Base-by-base conservation (phyloP, 768 basidiomycete genomes). In the Boletellus sp. region DNA sequence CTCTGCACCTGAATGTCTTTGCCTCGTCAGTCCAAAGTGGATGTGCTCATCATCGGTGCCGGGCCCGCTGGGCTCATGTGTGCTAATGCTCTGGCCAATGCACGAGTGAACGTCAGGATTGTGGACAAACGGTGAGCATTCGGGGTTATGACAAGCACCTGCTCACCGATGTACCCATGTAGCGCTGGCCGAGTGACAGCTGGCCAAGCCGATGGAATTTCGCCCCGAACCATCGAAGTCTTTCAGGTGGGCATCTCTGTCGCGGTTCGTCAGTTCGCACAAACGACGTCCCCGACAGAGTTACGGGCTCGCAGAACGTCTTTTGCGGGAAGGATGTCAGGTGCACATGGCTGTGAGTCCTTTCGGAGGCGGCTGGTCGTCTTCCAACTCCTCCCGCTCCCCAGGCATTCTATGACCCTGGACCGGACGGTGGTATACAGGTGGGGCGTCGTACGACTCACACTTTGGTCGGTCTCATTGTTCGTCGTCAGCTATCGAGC, bases 331-430 rank as follows among this genome's bases (percentile, higher is more conserved):
- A 61, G 85, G 78, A 8, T 79, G 78, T 55, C 82, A 83, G 47
- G 73, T 90, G 70, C 78, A 85, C 49, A 74, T 79, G 66, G 81
- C 83, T 31, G 87, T 88, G 59, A 56, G 79, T 64, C 31, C 26
- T 22, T 37, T 53, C 16, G 17, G 3, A 19, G 32, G 4, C 10
- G 20, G 16, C 41, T 35, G n/a, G 28, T 16, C 2, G 2, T 31
- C 19, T 31, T 31, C 38, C 11, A 23, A 52, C 13, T 20, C 8
- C 13, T 39, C n/a, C 1, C 49, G 19, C 39, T 44, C 15, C 22
- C 4, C 45, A 89, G 87, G 82, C 87, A 3, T 88, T 90, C 64
- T 90, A 89, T 56, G 83, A 87, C 55, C 87, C 87, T 3, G 71
- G 75, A 23, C 64, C 76, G 5, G 61, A 75, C 28, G 84, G 83